Evolutionary conservation across 371 early-diverging fungal genomes (phyloP).

Genomic region (Batrachochytrium dendrobatidis): DNA sequence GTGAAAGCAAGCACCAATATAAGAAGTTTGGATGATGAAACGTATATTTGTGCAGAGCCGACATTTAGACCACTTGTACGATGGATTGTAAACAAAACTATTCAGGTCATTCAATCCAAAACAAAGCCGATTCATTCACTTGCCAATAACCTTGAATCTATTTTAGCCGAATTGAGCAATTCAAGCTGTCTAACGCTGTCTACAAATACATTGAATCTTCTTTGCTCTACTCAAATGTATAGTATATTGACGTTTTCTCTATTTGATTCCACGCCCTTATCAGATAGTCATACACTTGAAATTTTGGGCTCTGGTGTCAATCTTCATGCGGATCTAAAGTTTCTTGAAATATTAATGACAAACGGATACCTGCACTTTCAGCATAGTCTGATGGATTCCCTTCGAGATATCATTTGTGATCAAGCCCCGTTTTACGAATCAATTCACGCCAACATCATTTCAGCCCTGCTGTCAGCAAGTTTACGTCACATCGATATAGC

Average conservation of each 20-base stretch:
- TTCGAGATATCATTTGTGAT: conserved; percentile 29
- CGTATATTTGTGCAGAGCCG: not conserved
- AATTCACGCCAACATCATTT: conserved; percentile 10
- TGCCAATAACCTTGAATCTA: not conserved
- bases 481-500: not conserved
- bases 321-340: conserved; percentile 1
- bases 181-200: conserved; percentile 5
- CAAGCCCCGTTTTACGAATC: conserved; percentile 33
- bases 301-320: too few species aligned
- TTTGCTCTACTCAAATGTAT: conserved; percentile 21
- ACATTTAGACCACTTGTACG: conserved; percentile 19
- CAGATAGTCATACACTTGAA: too few species aligned
- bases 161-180: not conserved
- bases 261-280: too few species aligned
- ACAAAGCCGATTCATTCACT: too few species aligned
- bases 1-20: too few species aligned
- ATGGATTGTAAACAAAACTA: conserved; percentile 11
- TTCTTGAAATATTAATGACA: conserved; percentile 17
- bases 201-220: conserved; percentile 10
- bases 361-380: conserved; percentile 25
- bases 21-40: not conserved
- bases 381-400: conserved; percentile 15
- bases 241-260: conserved; percentile 6
- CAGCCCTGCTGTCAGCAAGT: conserved; percentile 1
- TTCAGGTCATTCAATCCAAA: not conserved